phyloP scores from a whole-genome alignment of 2,329 filamentous ascomycete species.

The Tolypocladium sp. region DNA sequence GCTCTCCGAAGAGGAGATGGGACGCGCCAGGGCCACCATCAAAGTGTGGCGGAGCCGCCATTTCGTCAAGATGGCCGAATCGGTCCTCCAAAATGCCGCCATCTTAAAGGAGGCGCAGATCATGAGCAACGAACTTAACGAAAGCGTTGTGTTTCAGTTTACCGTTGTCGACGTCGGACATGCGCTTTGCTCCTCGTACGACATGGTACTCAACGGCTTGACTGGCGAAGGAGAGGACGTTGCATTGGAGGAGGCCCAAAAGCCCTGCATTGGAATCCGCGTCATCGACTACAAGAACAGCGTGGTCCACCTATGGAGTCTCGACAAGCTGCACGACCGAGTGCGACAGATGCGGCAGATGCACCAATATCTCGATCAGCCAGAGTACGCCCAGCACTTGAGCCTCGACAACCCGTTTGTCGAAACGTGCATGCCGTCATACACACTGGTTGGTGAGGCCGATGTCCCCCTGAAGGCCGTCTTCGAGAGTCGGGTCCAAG shows the following conservation, averaged over 20 bases:
- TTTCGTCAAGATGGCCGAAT: constrained; percentile 90
- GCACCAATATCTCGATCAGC: constrained; percentile 91
- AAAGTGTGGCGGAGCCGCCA: constrained; percentile 74
- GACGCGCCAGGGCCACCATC: constrained; percentile 56
- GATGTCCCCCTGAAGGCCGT: constrained; percentile 89
- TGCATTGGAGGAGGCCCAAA: constrained; percentile 69
- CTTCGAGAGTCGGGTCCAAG: constrained; percentile 89
- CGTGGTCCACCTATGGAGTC: constrained; percentile 86
- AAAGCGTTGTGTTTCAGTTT: constrained; percentile 90
- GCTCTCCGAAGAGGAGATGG: constrained; percentile 64
- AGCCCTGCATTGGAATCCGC: constrained; percentile 84
- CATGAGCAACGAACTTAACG: constrained; percentile 94
- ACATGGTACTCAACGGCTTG: constrained; percentile 88
- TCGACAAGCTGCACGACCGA: constrained; percentile 83
- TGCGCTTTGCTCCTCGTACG: constrained; percentile 84
- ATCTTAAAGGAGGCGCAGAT: constrained; percentile 92
- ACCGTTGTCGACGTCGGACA: constrained; percentile 85
- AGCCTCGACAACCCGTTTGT: constrained; percentile 88
- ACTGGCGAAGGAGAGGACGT: constrained; percentile 76
- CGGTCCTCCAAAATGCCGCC: constrained; percentile 78
- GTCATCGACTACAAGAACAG: constrained; percentile 84
- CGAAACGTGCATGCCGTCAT: constrained; percentile 84
- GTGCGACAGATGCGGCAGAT: constrained; percentile 92
- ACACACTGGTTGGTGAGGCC: constrained; percentile 84
- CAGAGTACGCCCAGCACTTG: constrained; percentile 89